phyloP scores from a whole-genome alignment of 768 basidiomycete species.

The Mycena rebaudengoi region DNA sequence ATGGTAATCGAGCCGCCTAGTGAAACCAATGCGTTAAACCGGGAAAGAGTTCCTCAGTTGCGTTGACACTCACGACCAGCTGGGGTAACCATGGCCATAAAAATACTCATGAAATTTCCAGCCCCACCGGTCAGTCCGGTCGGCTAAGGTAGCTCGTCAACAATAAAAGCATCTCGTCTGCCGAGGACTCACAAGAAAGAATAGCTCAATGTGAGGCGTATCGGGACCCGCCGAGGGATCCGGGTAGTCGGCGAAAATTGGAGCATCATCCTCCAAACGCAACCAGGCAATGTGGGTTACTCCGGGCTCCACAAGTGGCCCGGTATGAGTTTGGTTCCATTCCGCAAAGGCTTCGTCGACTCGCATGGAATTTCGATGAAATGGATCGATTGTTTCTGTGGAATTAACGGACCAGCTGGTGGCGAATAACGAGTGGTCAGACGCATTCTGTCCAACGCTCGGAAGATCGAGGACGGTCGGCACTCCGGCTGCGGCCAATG shows the following conservation, averaged over 20 bases:
- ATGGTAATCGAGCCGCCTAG: slow-evolving; percentile 36
- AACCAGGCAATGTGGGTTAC: slow-evolving; percentile 27
- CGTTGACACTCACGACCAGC: not conserved
- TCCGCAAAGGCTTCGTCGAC: slow-evolving; percentile 16
- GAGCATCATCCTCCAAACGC: slow-evolving; percentile 17
- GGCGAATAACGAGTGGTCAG: slow-evolving; percentile 33
- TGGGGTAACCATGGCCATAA: too few relatives aligned
- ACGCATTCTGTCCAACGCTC: slow-evolving; percentile 22
- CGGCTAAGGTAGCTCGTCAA: too few relatives aligned
- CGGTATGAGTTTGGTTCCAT: slow-evolving; percentile 36
- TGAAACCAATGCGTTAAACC: not conserved
- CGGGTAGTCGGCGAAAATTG: slow-evolving; percentile 1
- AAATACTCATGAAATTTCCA: not conserved
- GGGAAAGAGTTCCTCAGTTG: not conserved
- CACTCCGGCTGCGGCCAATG: slow-evolving; percentile 3
- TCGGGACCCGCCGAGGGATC: slow-evolving; percentile 35
- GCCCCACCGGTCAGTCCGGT: not conserved
- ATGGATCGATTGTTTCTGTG: slow-evolving; percentile 17
- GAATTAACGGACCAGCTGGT: slow-evolving; percentile 31
- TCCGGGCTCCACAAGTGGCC: slow-evolving; percentile 30
- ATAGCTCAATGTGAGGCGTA: slow-evolving; percentile 34
- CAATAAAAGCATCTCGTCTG: not conserved
- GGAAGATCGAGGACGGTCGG: slow-evolving; percentile 30
- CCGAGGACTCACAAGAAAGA: not conserved
- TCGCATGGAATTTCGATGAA: slow-evolving; percentile 21